phyloP scores from a whole-genome alignment of 108 stramenopile genomes.

The Pinguiococcus pyrenoidosus region DNA sequence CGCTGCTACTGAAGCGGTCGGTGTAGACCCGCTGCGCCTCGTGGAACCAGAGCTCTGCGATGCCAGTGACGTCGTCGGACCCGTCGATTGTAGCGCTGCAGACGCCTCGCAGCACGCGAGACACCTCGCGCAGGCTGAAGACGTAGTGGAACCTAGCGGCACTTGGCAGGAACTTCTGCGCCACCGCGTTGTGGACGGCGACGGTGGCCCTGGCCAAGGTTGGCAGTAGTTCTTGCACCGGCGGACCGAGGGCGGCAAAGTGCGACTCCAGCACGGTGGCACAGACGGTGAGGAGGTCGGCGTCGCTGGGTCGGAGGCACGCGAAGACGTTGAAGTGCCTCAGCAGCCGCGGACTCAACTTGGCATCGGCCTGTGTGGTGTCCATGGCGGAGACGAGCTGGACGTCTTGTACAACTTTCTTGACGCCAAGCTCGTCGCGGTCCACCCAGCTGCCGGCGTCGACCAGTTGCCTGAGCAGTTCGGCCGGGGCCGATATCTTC shows the following conservation, averaged over 20 bases:
- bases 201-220: background rate
- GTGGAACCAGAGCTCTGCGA: constrained; percentile 24
- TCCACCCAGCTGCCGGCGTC: background rate
- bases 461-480: background rate
- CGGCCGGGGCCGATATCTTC: too few relatives aligned
- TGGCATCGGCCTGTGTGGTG: background rate
- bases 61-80: background rate
- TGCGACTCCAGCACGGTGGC: background rate
- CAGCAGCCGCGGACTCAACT: background rate
- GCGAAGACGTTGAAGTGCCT: background rate
- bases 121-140: constrained; percentile 24
- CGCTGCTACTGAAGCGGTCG: constrained; percentile 30
- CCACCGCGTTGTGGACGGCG: background rate
- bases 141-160: constrained; percentile 24
- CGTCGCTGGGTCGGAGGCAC: background rate
- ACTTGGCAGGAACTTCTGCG: constrained; percentile 2
- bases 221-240: background rate
- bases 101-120: too few relatives aligned
- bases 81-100: too few relatives aligned
- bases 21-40: constrained; percentile 24
- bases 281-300: background rate
- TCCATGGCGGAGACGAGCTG: background rate
- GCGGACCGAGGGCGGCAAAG: background rate
- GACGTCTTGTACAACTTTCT: background rate
- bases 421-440: background rate